Evolutionary conservation across 495 filamentous ascomycete genomes (phyloP), one percentile per base, ranked within the genome.

Genomic region (Lentithecium fluviatile): DNA sequence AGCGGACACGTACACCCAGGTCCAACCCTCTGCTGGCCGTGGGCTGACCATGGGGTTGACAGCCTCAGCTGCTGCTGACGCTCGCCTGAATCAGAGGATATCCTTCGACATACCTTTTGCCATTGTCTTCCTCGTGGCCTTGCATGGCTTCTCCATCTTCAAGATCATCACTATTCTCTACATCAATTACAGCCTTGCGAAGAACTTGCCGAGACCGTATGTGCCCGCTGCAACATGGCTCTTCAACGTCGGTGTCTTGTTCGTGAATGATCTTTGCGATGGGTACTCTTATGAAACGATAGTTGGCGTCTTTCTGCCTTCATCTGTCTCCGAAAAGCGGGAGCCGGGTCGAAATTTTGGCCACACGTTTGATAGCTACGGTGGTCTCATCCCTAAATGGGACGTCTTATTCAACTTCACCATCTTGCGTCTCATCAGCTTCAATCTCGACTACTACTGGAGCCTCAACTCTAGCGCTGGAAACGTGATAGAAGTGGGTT

Each of bases 381-480:
- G 91, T 12, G 94, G 94, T 6, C 73, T 99, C 20, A 84, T 91
- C 69, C 78, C 87, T 2, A 81, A 92, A 59, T 99, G 94, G 94
- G 89, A 96, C 71, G 84, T 99, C 34, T 81, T 94, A 12, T 99
- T 99, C 81, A 99, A 97, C 66, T 83, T 99, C 60, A 97, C 94
- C n/a, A 82, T 96, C 6, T 77, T 99, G 40, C 84, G 94, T 21
- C 77, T 97, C 42, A 90, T 99, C 59, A 95, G 91, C 73, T 99
- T 96, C 82, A 97, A 97, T 72, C 75, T 99, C 67, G 94, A 99
- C 70, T 91, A 95, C 74, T 89, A 93, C 74, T 99, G 95, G 94
- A 91, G 90, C 62, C 74, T 89, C 0, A 82, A 89, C 66, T 80
- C 80, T 52, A 76, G 82, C 25, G 78, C 76, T 32, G 77, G 80